Evolutionary conservation across 139 green algal species (phyloP), one percentile per base, ranked within the genome.

Genomic region (Yamagishiella unicocca): DNA sequence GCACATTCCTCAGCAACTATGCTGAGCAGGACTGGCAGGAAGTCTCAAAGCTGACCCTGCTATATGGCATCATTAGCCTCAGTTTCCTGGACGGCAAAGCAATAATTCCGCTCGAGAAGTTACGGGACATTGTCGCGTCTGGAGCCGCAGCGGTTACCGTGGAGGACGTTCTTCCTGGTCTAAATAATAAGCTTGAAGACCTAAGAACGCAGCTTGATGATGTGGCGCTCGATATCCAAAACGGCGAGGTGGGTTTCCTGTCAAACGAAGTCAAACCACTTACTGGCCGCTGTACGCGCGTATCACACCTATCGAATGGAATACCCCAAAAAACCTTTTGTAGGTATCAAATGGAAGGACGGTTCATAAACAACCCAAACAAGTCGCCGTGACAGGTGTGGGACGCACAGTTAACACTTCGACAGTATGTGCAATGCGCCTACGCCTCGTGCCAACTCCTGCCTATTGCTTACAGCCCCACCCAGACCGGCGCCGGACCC

Each of bases 11-110:
- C 1, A 22, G 1, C 46, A 45, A 24, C 35, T 87, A 87, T 19
- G 38, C 58, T 9, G 82, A 80, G 37, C 9, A 35, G 17, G 82
- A 87, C 12, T 87, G 82, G 82, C 33, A 45, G 6, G 82, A 87
- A 31, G 50, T 80, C 46, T 33, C n/a, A 6, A 87, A 81, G 67
- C 67, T 87, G 22, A 24, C 37, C 8, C 35, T 87, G 1, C 37
- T 87, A 1, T 81, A 81, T 61, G 67, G 67, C 0, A 58, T 87
- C 29, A 8, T 77, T 21, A n/a, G 58, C 10, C 29, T 87, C 0
- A 27, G 22, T 9, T 22, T 12, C 6, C 17, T 40, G 5, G 40
- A 87, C 2, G 27, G 29, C 4, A 42, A 66, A 27, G 53, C 61
- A 22, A 42, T 46, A 0, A 25, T 81, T 6, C 50, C 50, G 12